Percentiles rank a stretch among this genome's conserved stretches.
phyloP scores from a whole-genome alignment of 2,329 filamentous ascomycete species.

The Colletotrichum destructivum region DNA sequence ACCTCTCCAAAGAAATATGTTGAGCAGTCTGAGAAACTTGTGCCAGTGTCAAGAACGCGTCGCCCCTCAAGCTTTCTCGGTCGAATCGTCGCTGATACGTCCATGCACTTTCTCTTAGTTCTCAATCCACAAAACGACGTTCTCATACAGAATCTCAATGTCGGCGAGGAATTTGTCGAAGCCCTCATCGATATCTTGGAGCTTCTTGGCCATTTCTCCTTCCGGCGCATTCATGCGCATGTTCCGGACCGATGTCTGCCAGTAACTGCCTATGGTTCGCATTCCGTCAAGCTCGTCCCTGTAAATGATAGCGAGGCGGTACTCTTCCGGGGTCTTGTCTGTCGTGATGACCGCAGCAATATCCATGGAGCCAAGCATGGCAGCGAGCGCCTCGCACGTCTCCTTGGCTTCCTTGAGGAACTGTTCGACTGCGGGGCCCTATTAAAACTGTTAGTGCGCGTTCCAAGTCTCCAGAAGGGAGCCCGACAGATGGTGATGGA shows the following conservation, averaged over 20 bases:
- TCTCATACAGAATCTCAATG: neutral
- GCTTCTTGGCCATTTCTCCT: neutral
- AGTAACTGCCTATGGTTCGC: neutral
- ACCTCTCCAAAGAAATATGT: rapidly evolving
- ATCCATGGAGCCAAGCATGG: neutral
- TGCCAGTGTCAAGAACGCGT: too few relatives aligned
- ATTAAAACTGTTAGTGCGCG: neutral
- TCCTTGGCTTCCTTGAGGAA: neutral
- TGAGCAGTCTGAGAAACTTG: neutral
- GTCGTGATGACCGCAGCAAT: neutral
- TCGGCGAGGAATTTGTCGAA: neutral
- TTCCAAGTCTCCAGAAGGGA: neutral
- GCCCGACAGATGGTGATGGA: too few relatives aligned
- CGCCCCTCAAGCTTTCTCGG: neutral
- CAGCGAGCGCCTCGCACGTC: neutral
- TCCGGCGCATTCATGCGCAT: neutral
- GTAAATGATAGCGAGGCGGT: neutral
- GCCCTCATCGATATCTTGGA: neutral
- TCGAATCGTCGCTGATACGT: too few relatives aligned
- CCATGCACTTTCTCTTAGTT: neutral
- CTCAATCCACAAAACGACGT: conserved; percentile 3
- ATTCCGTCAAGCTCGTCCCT: neutral
- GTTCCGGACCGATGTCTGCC: neutral
- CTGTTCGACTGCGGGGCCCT: neutral
- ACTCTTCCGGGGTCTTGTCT: neutral